Evolutionary conservation across 192 early-diverging fungal species (phyloP).

Genomic region (Phlyctochytrium bullatum): DNA sequence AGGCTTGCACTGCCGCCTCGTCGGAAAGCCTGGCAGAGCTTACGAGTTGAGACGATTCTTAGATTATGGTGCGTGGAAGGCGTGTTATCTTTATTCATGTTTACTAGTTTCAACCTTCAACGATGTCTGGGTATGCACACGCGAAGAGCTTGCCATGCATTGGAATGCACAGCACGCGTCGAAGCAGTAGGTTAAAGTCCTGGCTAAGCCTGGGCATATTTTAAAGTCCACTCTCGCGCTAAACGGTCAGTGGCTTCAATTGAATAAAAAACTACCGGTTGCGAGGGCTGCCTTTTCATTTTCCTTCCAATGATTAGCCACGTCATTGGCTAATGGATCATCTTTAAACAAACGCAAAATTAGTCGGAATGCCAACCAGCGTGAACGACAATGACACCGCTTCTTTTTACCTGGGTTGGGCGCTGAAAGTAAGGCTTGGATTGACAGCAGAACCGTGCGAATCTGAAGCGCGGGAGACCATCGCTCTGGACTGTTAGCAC

Average conservation of each 20-base stretch:
- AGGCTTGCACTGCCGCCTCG: slow-evolving; percentile 49
- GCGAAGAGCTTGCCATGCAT: slow-evolving; percentile 49
- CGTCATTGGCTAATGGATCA: slow-evolving; percentile 97
- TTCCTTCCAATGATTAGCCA: slow-evolving; percentile 99
- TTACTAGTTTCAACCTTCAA: slow-evolving; percentile 26
- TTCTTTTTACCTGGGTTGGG: slow-evolving; percentile 78
- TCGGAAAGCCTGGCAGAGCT: slow-evolving; percentile 48
- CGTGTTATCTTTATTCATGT: background rate
- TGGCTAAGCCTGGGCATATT: slow-evolving; percentile 17
- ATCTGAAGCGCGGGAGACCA: slow-evolving; percentile 99
- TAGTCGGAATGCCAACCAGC: background rate
- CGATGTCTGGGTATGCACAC: slow-evolving; percentile 50
- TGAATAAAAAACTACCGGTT: slow-evolving; percentile 51
- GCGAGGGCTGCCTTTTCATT: slow-evolving; percentile 89
- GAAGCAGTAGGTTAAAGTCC: background rate
- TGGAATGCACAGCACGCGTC: slow-evolving; percentile 34
- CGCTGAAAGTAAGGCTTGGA: slow-evolving; percentile 93
- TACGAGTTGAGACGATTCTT: slow-evolving; percentile 40
- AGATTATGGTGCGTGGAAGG: slow-evolving; percentile 32
- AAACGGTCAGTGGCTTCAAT: background rate
- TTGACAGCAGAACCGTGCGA: slow-evolving; percentile 94
- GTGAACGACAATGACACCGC: too few species aligned
- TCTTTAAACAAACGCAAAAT: slow-evolving; percentile 51
- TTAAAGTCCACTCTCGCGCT: slow-evolving; percentile 30
- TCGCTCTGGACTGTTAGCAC: slow-evolving; percentile 67